Conservation (phyloP, 164 flowering plant genomes). For the Berberis vulgaris region DNA sequence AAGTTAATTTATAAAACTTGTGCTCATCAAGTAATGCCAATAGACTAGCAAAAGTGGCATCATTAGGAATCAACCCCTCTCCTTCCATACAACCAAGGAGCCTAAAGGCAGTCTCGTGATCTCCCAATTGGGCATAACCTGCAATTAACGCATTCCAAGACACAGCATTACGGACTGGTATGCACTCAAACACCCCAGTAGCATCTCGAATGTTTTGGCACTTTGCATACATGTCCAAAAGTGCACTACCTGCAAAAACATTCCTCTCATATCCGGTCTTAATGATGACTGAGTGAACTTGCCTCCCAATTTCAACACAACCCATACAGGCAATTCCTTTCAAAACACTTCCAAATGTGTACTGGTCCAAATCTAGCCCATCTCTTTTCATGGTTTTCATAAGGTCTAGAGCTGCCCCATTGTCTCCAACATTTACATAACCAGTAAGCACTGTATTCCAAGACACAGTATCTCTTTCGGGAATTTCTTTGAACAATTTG, state of each 20-base stretch:
- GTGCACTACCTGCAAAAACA: conserved; percentile 59
- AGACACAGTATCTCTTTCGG: conserved; percentile 55
- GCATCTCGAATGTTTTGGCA: conserved; percentile 57
- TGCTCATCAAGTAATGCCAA: conserved; percentile 46
- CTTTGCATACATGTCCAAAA: conserved; percentile 79
- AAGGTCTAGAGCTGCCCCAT: conserved; percentile 29
- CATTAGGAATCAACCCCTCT: conserved; percentile 42
- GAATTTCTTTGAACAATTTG: conserved; percentile 68
- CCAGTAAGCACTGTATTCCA: conserved; percentile 82
- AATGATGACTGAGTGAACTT: conserved; percentile 42
- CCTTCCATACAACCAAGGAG: conserved; percentile 47
- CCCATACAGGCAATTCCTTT: conserved; percentile 39
- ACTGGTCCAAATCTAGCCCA: conserved; percentile 40
- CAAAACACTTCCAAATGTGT: conserved; percentile 62
- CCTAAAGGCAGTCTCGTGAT: conserved; percentile 32
- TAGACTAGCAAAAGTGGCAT: conserved; percentile 72
- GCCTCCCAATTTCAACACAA: conserved; percentile 33
- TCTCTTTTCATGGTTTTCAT: conserved; percentile 36
- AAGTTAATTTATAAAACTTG: conserved; percentile 22
- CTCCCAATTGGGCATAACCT: conserved; percentile 40
- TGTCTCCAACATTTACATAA: conserved; percentile 33
- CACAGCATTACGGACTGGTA: conserved; percentile 41
- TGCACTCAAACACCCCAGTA: conserved; percentile 30
- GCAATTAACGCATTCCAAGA: conserved; percentile 76
- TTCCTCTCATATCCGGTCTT: conserved; percentile 45